Evolutionary conservation across 371 early-diverging fungal species (phyloP).

Genomic region (Chytridium lagenaria): DNA sequence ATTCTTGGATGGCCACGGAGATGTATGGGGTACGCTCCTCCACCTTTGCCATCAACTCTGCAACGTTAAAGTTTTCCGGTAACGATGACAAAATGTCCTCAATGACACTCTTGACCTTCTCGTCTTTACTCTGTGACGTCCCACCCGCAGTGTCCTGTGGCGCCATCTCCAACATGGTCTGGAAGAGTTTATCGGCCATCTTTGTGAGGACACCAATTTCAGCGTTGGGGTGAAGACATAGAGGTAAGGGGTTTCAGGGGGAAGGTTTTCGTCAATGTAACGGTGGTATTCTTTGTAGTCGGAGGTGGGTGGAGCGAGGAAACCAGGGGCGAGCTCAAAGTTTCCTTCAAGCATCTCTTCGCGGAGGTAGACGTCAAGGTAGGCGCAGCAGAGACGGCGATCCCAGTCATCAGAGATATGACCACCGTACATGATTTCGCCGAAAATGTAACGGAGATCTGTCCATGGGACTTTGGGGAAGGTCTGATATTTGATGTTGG

Average conservation of each 20-base stretch:
- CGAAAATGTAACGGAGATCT: constrained; percentile 68
- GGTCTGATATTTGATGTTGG: constrained; percentile 26
- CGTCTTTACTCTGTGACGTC: constrained; percentile 59
- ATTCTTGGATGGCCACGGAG: constrained; percentile 67
- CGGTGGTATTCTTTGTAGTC: constrained; percentile 70
- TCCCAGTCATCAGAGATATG: constrained; percentile 70
- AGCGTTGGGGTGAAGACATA: constrained; percentile 70
- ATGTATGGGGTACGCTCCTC: constrained; percentile 71
- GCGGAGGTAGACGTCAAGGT: constrained; percentile 63
- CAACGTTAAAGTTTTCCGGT: constrained; percentile 66
- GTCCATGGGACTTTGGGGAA: constrained; percentile 69
- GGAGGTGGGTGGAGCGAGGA: constrained; percentile 57
- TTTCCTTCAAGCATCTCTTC: constrained; percentile 64
- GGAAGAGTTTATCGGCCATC: constrained; percentile 66
- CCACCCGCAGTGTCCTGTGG: constrained; percentile 63
- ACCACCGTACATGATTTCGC: constrained; percentile 73
- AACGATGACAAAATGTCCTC: constrained; percentile 63
- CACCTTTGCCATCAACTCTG: constrained; percentile 62
- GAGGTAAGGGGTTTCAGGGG: constrained; percentile 63
- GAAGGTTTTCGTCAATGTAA: constrained; percentile 67
- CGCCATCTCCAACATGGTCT: constrained; percentile 69
- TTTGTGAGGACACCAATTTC: constrained; percentile 69
- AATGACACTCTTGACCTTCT: constrained; percentile 60
- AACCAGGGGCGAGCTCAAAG: constrained; percentile 67
- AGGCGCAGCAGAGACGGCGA: constrained; percentile 64